Evolutionary conservation across 148 eudicot species (phyloP), one percentile per base, ranked within the genome.

Genomic region (Rhododendron vialii): DNA sequence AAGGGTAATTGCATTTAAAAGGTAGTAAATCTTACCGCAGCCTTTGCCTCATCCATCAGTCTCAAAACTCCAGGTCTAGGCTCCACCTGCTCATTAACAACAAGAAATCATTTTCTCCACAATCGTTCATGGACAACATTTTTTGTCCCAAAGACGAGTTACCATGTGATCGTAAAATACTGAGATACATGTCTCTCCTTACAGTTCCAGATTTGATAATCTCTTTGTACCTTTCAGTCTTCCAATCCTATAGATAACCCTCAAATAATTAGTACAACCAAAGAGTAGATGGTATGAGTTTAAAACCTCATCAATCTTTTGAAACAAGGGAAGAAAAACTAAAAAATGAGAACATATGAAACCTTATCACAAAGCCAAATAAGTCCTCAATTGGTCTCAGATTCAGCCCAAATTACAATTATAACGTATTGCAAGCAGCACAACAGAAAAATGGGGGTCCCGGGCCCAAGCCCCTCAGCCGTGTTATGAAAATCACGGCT

Each of bases 41-140:
- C 92, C 88, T 92, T 97, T 55, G 98, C 93, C 88, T 97, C 99
- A 89, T 97, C 99, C 99, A 97, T 97, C 95, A 97, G 92, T 83
- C 94, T 93, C 88, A 97, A 91, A 87, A 95, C 98, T 67, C 99
- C 98, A 53, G 99, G 99, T 90, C 99, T 93, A 7, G 99, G 92
- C 90, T 91, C 95, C 83, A 97, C 99, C 99, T 97, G 91, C 87
- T n/a, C 85, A 83, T 84, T 45, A 87, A 74, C 5, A 67, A 80
- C 63, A 86, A 11, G 57, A 82, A 75, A 76, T 41, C 69, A 61
- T 35, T 63, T 71, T 55, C 35, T 59, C 53, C 61, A 85, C 18
- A 85, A 59, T 17, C 14, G 30, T 15, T 36, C 80, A 85, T 50
- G 7, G 35, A 43, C 26, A 50, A 51, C 22, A 69, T 53, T 0